Evolutionary conservation across 2,329 filamentous ascomycete species (phyloP).

Genomic region (Cercospora canescens): DNA sequence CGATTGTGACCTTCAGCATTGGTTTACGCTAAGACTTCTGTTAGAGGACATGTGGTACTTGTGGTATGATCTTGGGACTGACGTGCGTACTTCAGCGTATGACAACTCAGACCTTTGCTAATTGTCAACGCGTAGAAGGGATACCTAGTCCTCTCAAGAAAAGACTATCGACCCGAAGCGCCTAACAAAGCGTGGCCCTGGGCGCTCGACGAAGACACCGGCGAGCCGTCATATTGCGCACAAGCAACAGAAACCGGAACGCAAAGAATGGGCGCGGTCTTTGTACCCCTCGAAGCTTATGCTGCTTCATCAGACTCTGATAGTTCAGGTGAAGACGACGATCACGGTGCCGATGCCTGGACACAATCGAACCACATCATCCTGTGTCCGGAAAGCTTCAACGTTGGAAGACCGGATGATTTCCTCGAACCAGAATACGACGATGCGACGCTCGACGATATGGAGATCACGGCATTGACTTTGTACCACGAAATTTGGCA

Average conservation of each 20-base stretch:
- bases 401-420: neutral
- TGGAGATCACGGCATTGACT: neutral
- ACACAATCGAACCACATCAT: neutral
- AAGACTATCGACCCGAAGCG: neutral
- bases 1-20: neutral
- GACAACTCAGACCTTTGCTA: neutral
- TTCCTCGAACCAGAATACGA: neutral
- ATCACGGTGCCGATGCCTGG: neutral
- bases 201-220: neutral
- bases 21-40: neutral
- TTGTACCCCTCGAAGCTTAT: neutral
- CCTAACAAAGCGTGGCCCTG: neutral
- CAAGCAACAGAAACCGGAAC: neutral
- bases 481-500: neutral
- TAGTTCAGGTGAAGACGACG: neutral
- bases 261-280: neutral
- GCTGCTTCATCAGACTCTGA: neutral
- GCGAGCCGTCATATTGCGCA: neutral
- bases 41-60: neutral
- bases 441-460: neutral
- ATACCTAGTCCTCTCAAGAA: neutral
- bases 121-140: neutral
- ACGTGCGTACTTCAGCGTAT: neutral
- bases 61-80: neutral
- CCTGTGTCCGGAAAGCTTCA: neutral